Base-by-base conservation (phyloP, 2,329 filamentous ascomycete genomes). In the Botrytis paeoniae region DNA sequence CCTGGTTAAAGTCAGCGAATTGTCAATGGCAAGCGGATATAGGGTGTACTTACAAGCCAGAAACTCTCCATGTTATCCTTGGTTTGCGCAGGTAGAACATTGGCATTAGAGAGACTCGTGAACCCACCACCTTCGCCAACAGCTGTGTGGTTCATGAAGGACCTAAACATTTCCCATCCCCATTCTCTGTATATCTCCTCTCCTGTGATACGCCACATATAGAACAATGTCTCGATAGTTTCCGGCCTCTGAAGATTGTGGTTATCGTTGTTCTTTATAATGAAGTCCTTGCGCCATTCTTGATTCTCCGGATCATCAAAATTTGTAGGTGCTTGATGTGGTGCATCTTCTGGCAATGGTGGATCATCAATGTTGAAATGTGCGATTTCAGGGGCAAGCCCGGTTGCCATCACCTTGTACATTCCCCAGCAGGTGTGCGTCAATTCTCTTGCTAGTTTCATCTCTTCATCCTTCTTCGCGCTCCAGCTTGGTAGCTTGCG, bases 31-130 rank as follows among this genome's bases (percentile, higher is more conserved):
- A 43, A 29, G 43, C 14, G 37, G 14, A 61, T 51, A 18, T 29
- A 57, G 51, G 51, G 14, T 41, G 54, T 70, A 85, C 91, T 84
- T 84, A 93, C 92, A 85, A 99, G 88, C 96, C 96, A 99, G 84
- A 98, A 98, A 81, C 94, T 97, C 84, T 99, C 96, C 95, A 99
- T 98, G 78, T 98, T 98, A 82, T 99, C 95, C 74, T 89, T 87
- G 63, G 85, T 84, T 22, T 85, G 82, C 0, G 94, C 89, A 32
- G 95, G 94, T 16, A 96, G 83, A 8, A 83, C 83, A 76, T 91
- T 90, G 39, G 94, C 95, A 80, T 97, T 89, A 29, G 86, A 86
- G 75, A 98, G 85, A 76, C 92, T 95, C 1, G 93, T 94, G 80
- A 97, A 98, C 0, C 94, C 94, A 57, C 90, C 90, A 54, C 90